These are phyloP conservation scores for Aspergillus sp. DNA, from an alignment of 2,329 filamentous ascomycete genomes.

Conservation along the genomic window DNA sequence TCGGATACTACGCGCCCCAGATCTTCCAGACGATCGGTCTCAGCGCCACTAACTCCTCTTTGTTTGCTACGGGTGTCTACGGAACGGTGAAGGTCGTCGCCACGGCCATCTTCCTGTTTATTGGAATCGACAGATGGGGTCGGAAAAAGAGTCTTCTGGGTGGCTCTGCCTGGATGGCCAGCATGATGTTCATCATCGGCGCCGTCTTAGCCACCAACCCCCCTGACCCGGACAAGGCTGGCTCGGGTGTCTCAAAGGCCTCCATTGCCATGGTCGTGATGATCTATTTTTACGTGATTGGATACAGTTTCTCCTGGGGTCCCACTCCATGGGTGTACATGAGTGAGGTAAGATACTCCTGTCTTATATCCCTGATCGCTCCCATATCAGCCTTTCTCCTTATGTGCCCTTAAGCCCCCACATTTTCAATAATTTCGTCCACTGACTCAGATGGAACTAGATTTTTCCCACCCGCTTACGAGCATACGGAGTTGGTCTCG, in stretches of 20 bases:
- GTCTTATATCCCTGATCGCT: not conserved
- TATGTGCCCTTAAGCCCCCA: not conserved
- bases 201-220: constrained; percentile 34
- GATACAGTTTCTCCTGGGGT: constrained; percentile 27
- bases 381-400: not conserved
- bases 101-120: constrained; percentile 36
- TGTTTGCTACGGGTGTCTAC: constrained; percentile 41
- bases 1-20: constrained; percentile 41
- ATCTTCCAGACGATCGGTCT: constrained; percentile 40
- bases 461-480: constrained; percentile 43
- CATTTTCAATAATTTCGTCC: not conserved
- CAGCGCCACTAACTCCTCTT: constrained; percentile 30
- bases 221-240: constrained; percentile 23
- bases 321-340: constrained; percentile 37
- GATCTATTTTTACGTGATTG: constrained; percentile 49
- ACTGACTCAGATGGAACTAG: constrained; percentile 9
- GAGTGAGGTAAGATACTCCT: constrained; percentile 25
- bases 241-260: constrained; percentile 27
- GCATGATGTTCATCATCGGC: constrained; percentile 43
- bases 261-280: constrained; percentile 45
- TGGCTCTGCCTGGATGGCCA: constrained; percentile 35
- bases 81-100: constrained; percentile 40
- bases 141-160: constrained; percentile 35
- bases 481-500: constrained; percentile 41
- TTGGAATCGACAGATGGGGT: constrained; percentile 41